Conservation (phyloP, 441 rosid species). For the Eruca vesicaria region DNA sequence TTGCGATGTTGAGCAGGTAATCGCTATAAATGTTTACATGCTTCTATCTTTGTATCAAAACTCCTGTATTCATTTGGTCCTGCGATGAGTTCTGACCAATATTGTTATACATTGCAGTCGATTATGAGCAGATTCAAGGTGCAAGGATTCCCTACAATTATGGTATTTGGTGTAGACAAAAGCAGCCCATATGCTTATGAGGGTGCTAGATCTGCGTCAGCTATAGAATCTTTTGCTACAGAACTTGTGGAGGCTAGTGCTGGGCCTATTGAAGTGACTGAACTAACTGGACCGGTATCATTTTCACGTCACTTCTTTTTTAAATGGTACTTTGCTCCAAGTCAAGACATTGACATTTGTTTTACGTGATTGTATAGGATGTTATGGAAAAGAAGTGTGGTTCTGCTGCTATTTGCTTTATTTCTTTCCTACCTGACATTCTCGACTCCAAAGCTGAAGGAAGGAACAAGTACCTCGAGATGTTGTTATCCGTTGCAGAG, state of each 20-base stretch:
- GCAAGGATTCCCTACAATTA: constrained; percentile 97
- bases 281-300: constrained; percentile 73
- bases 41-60: not conserved
- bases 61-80: not conserved
- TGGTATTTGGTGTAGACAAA: constrained; percentile 91
- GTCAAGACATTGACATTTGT: constrained; percentile 9
- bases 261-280: constrained; percentile 91
- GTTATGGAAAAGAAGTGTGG: constrained; percentile 93
- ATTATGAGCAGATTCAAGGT: constrained; percentile 97
- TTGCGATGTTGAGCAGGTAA: constrained; percentile 91
- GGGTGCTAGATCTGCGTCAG: constrained; percentile 92
- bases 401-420: constrained; percentile 93
- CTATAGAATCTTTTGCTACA: constrained; percentile 86
- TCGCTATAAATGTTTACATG: not conserved
- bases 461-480: constrained; percentile 82
- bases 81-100: constrained; percentile 11
- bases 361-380: constrained; percentile 45
- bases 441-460: constrained; percentile 98
- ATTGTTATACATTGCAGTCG: constrained; percentile 55
- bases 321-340: not conserved
- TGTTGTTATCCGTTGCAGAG: constrained; percentile 83
- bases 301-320: not conserved
- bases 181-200: constrained; percentile 82
- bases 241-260: constrained; percentile 84
- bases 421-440: constrained; percentile 94